phyloP scores from a whole-genome alignment of 1,139 yeast species.

The Nakaseomyces glabratus region DNA sequence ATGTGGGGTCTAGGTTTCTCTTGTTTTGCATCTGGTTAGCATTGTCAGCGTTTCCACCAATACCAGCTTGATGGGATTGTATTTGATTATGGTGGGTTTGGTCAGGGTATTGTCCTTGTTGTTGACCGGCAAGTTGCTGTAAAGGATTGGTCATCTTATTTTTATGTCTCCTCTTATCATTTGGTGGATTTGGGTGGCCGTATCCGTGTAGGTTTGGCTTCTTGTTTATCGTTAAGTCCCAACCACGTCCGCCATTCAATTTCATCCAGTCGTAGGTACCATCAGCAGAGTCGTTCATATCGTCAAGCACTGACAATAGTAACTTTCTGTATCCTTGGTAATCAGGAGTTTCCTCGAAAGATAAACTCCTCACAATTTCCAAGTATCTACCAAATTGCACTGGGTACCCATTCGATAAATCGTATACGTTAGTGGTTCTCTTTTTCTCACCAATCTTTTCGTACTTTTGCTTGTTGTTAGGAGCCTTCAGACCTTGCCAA shows the following conservation, averaged over 20 bases:
- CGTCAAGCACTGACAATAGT: slow-evolving; percentile 55
- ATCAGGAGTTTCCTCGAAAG: slow-evolving; percentile 72
- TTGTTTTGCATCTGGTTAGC: slow-evolving; percentile 1
- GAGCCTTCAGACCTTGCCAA: slow-evolving; percentile 95
- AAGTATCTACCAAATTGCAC: slow-evolving; percentile 71
- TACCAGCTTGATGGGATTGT: slow-evolving; percentile 5
- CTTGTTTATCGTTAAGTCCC: slow-evolving; percentile 72
- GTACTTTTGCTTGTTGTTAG: slow-evolving; percentile 72
- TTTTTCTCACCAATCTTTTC: slow-evolving; percentile 77
- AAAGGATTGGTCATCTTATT: slow-evolving; percentile 19
- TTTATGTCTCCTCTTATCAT: slow-evolving; percentile 31
- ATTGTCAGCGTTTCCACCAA: slow-evolving; percentile 4
- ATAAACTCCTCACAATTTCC: slow-evolving; percentile 59
- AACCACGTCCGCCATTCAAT: slow-evolving; percentile 69
- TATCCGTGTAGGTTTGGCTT: slow-evolving; percentile 77
- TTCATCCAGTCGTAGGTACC: slow-evolving; percentile 83
- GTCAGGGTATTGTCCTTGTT: slow-evolving; percentile 13
- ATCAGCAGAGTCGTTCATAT: slow-evolving; percentile 45
- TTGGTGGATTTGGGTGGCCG: slow-evolving; percentile 59
- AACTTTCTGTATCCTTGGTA: slow-evolving; percentile 63
- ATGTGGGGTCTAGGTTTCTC: slow-evolving; percentile 29
- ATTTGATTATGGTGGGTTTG: slow-evolving; percentile 13
- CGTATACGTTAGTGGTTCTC: slow-evolving; percentile 59
- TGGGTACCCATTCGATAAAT: slow-evolving; percentile 61
- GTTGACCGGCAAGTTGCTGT: slow-evolving; percentile 16